Percentiles rank a stretch among this genome's conserved stretches.
Evolutionary conservation across 306 rosid species (phyloP).

Genomic region (Vicia sativa): DNA sequence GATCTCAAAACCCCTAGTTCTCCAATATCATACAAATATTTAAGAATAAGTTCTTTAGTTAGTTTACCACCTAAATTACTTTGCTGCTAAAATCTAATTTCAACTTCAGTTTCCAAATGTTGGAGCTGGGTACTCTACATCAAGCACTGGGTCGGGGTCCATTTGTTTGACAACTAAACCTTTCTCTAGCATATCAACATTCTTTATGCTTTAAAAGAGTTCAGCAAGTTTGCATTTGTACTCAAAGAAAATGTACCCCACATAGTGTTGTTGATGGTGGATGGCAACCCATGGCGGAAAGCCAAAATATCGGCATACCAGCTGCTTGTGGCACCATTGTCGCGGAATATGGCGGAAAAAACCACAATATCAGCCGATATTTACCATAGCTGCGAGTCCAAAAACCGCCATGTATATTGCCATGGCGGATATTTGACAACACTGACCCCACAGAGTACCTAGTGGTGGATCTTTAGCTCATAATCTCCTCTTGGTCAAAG

Average conservation of each 20-base stretch:
- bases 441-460: no score
- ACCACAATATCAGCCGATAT: no score
- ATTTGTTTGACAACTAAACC: neutral
- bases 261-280: no score
- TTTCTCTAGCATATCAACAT: neutral
- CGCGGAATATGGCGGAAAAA: no score
- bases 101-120: neutral
- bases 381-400: no score
- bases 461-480: no score
- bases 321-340: no score
- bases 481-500: no score
- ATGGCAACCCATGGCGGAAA: no score
- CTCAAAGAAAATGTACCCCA: neutral
- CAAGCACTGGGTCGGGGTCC: neutral
- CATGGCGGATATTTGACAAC: no score
- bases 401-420: no score
- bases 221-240: neutral
- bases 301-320: no score
- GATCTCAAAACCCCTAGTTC: neutral
- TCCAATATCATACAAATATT: neutral
- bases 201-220: neutral
- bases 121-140: neutral
- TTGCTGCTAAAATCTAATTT: neutral
- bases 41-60: neutral
- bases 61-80: neutral